Evolutionary conservation across 73 alveolate genomes (phyloP).

Genomic region (Urostyla sp.): DNA sequence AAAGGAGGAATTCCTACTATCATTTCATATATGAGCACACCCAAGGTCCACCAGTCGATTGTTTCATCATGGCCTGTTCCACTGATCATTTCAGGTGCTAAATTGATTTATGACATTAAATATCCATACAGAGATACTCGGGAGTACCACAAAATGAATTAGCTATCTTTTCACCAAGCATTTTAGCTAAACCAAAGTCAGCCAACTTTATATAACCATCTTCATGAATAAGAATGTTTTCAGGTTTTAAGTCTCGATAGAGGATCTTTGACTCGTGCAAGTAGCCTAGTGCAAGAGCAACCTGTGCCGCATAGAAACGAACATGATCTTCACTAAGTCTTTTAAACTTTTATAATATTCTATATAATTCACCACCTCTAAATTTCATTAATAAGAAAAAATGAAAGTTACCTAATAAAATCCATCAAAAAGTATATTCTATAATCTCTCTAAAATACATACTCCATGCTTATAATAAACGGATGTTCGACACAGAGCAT

Average conservation of each 20-base stretch:
- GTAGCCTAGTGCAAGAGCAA: conserved; percentile 60
- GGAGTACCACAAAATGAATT: conserved; percentile 82
- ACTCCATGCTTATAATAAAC: conserved; percentile 67
- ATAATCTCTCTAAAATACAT: conserved; percentile 66
- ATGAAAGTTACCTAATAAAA: conserved; percentile 25
- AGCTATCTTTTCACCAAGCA: conserved; percentile 64
- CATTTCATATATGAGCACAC: conserved; percentile 85
- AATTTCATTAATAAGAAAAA: background rate
- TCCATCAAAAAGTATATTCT: conserved; percentile 75
- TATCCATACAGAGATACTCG: conserved; percentile 77
- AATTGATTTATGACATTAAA: background rate
- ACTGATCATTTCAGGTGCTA: conserved; percentile 74
- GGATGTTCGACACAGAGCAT: conserved; percentile 70
- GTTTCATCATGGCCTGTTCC: conserved; percentile 82
- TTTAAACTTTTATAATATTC: conserved; percentile 55
- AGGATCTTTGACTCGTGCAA: conserved; percentile 61
- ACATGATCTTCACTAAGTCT: conserved; percentile 75
- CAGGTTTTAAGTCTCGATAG: conserved; percentile 80
- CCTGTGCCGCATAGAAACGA: conserved; percentile 57
- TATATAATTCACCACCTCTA: conserved; percentile 76
- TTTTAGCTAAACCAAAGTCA: conserved; percentile 77
- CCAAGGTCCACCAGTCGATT: conserved; percentile 86
- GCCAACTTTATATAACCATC: conserved; percentile 72
- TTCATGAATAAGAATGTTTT: conserved; percentile 63
- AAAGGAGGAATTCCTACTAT: conserved; percentile 88